Conservation (phyloP, 129 eudicot species). For the Escallonia rubra region DNA sequence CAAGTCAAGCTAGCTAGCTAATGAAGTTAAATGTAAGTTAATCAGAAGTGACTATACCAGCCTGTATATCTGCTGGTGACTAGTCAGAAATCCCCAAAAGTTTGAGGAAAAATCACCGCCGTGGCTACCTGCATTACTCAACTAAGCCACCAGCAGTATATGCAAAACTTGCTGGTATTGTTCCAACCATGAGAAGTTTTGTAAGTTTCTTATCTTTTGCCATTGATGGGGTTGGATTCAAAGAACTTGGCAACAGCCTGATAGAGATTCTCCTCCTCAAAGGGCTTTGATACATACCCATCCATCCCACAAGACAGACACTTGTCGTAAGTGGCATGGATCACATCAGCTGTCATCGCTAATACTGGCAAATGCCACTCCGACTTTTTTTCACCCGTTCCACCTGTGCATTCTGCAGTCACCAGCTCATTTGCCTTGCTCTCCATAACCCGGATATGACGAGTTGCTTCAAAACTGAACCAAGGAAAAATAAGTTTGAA, state of each 20-base stretch:
- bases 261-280: slow-evolving; percentile 75
- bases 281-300: slow-evolving; percentile 82
- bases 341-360: slow-evolving; percentile 95
- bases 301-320: slow-evolving; percentile 78
- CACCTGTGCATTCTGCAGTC: slow-evolving; percentile 6
- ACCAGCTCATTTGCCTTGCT: slow-evolving; percentile 33
- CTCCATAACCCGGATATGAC: slow-evolving; percentile 61
- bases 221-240: slow-evolving; percentile 32
- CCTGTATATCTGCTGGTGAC: neutral
- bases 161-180: neutral
- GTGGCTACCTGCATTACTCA: neutral
- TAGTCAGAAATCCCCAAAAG: slow-evolving; percentile 24
- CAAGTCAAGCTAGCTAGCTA: neutral
- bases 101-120: slow-evolving; percentile 25
- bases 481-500: neutral
- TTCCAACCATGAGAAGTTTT: neutral
- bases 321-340: slow-evolving; percentile 77
- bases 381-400: slow-evolving; percentile 7
- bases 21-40: slow-evolving; percentile 2
- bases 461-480: slow-evolving; percentile 81
- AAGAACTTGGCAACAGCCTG: slow-evolving; percentile 79
- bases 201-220: neutral
- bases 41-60: neutral
- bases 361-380: slow-evolving; percentile 69
- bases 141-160: neutral